These are phyloP conservation scores for Diaporthe citri DNA, from an alignment of 2,329 filamentous ascomycete species.

Conservation along the genomic window DNA sequence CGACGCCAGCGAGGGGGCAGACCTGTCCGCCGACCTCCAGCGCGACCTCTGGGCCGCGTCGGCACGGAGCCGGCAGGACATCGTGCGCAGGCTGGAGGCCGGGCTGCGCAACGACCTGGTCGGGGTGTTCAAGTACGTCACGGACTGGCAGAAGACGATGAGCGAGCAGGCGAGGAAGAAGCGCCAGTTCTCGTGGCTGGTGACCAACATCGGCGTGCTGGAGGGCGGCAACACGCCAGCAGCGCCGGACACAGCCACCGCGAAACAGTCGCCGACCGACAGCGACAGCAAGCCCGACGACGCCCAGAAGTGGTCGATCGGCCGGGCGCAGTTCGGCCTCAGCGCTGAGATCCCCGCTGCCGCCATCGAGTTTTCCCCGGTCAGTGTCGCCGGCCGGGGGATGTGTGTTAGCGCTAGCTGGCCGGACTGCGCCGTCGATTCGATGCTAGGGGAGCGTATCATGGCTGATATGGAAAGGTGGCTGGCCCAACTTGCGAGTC, in stretches of 20 bases:
- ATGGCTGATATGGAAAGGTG: slow-evolving; percentile 38
- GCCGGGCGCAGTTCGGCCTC: slow-evolving; percentile 47
- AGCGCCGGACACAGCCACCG: not conserved
- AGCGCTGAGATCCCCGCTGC: slow-evolving; percentile 48
- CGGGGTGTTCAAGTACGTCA: slow-evolving; percentile 50
- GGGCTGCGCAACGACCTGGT: slow-evolving; percentile 50
- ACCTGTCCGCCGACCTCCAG: slow-evolving; percentile 48
- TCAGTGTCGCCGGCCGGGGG: slow-evolving; percentile 45
- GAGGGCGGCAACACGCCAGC: slow-evolving; percentile 41
- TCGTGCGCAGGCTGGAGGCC: slow-evolving; percentile 45
- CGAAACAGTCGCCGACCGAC: not conserved
- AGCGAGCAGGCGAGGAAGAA: slow-evolving; percentile 45
- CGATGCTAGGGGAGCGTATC: slow-evolving; percentile 26
- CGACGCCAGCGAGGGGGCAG: slow-evolving; percentile 6
- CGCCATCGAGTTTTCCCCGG: slow-evolving; percentile 45
- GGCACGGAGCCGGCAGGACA: slow-evolving; percentile 46
- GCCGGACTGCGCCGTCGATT: slow-evolving; percentile 36
- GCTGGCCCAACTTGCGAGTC: slow-evolving; percentile 31
- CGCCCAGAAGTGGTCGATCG: slow-evolving; percentile 45
- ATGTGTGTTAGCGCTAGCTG: slow-evolving; percentile 34
- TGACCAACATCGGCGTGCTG: slow-evolving; percentile 53
- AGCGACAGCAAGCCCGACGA: not conserved
- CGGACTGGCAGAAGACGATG: slow-evolving; percentile 51
- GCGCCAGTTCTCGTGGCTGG: slow-evolving; percentile 49
- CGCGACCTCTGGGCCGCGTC: slow-evolving; percentile 49